A percentile compares a stretch with the other conserved stretches of the same genome.
These are phyloP conservation scores for Blastocystis sp. DNA, from an alignment of 352 stramenopile genomes.

Conservation along the genomic window DNA sequence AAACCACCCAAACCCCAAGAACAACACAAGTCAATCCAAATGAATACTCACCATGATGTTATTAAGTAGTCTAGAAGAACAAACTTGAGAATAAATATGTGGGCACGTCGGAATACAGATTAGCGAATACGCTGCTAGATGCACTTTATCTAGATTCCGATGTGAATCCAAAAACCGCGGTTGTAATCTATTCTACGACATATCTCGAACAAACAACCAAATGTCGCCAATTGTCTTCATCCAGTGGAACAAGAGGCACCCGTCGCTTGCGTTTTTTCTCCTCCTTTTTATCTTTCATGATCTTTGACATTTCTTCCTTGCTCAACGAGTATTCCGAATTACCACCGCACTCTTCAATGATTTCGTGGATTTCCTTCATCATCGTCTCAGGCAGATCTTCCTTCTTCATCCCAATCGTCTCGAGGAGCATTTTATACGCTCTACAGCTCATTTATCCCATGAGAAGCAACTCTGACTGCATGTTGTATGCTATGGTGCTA, in stretches of 20 bases:
- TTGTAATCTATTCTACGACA: neutral
- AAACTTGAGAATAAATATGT: constrained; percentile 18
- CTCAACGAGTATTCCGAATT: neutral
- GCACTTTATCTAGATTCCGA: neutral
- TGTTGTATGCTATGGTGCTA: neutral
- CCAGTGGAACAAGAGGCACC: neutral
- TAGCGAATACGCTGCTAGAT: neutral
- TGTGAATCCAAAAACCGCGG: neutral
- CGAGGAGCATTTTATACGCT: constrained; percentile 34
- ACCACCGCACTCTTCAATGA: constrained; percentile 3
- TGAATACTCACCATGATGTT: constrained; percentile 36
- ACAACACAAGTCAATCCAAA: neutral
- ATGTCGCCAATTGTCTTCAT: constrained; percentile 14
- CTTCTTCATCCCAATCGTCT: constrained; percentile 20
- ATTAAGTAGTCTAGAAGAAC: constrained; percentile 60
- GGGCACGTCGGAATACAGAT: neutral
- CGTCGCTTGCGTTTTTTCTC: constrained; percentile 3
- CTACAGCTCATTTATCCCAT: neutral
- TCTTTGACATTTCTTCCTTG: constrained; percentile 40
- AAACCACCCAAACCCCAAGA: neutral
- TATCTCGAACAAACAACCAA: neutral
- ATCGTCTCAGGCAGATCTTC: constrained; percentile 4
- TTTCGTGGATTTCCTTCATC: constrained; percentile 16
- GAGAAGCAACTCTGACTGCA: neutral
- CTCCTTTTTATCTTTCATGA: neutral